Evolutionary conservation across 306 rosid genomes (phyloP).

Genomic region (Begonia peltatifolia): DNA sequence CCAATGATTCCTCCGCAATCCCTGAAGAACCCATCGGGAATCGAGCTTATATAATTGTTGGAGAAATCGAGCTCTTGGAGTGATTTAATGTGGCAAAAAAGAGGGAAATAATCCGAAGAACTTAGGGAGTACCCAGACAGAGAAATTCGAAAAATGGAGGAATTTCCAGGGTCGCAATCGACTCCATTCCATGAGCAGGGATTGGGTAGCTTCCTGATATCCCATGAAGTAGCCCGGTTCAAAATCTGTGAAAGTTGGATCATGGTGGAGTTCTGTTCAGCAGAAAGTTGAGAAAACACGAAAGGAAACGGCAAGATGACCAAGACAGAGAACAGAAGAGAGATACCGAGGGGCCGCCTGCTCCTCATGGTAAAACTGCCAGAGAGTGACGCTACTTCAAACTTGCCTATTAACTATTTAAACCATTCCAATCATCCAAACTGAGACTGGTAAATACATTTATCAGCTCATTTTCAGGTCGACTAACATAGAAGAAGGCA

Average conservation of each 20-base stretch:
- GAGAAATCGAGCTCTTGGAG: constrained; percentile 53
- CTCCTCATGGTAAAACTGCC: too few relatives aligned
- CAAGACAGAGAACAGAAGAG: constrained; percentile 12
- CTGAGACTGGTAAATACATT: too few relatives aligned
- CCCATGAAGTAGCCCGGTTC: constrained; percentile 13
- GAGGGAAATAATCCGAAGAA: constrained; percentile 27
- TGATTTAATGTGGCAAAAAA: constrained; percentile 41
- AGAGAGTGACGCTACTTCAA: too few relatives aligned
- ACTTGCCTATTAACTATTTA: too few relatives aligned
- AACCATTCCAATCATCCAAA: too few relatives aligned
- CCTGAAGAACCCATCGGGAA: constrained; percentile 32
- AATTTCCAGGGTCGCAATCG: constrained; percentile 19
- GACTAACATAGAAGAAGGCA: too few relatives aligned
- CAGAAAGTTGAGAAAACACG: constrained; percentile 35
- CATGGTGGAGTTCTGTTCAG: constrained; percentile 35
- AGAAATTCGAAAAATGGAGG: constrained; percentile 17
- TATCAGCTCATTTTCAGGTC: too few relatives aligned
- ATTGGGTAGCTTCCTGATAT: constrained; percentile 10
- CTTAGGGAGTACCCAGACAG: constrained; percentile 24
- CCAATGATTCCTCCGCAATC: constrained; percentile 40
- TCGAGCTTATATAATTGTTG: constrained; percentile 14
- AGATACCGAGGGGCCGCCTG: not conserved
- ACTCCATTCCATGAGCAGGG: constrained; percentile 68
- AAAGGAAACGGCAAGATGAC: constrained; percentile 16
- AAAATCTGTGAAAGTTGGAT: constrained; percentile 14